Base-by-base conservation (phyloP, 176 grass and related monocot genomes). In the Musa acuminata region DNA sequence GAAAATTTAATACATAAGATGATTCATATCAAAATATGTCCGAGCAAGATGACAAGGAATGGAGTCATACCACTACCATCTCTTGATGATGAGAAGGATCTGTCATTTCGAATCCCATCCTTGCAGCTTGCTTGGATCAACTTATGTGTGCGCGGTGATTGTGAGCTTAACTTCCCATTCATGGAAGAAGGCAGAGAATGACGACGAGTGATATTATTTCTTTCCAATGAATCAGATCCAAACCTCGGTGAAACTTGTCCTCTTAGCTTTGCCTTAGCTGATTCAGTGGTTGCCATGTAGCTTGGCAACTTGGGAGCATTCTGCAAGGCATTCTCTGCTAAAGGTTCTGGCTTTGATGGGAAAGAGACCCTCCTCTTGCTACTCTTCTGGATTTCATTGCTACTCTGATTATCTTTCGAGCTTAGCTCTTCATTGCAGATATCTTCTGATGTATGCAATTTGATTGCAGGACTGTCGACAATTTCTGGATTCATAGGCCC, bases 161-260 rank as follows among this genome's bases (percentile, higher is more conserved):
- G 84, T 1, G 94, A 87, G 51, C 71, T 89, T 59, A 88, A 79
- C 83, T 86, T 92, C 72, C 93, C 83, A 80, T 86, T 74, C 27
- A 75, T 80, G 49, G 79, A 75, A 49, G 87, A 92, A 27, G 93
- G 93, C 65, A 96, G 83, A 80, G 93, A 96, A 81, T 92, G 87
- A 55, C 85, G 87, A 57, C 83, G 87, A 6, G 85, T 77, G 58
- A 85, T 82, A 26, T 67, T 76, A 76, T 77, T 88, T 83, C 81
- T 92, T 49, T 87, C 93, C 49, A 55, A 85, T 12, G 79, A 80
- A 84, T 96, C 92, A 65, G 83, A 82, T 67, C 78, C 87, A 71
- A 88, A 53, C 58, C 9, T 72, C 10, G 92, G 89, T 25, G 92
- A 96, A 84, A 67, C 73, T 72, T 92, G 92, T 22, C 80, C 85